Base-by-base conservation (phyloP, 257 asterid species). In the Striga asiatica region DNA sequence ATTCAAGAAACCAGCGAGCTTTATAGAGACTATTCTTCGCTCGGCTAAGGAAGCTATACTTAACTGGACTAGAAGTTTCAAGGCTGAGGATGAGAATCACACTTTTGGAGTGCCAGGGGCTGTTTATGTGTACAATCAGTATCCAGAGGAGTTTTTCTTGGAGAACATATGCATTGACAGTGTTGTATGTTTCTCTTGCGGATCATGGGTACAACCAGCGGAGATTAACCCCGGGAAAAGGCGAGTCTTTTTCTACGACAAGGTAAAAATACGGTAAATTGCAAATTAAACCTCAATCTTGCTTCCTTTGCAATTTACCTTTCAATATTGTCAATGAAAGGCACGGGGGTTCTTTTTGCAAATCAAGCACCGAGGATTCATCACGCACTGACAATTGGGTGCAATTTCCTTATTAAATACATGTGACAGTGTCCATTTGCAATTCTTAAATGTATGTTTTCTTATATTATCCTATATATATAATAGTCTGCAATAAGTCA, bases 61-160 rank as follows among this genome's bases (percentile, higher is more conserved):
- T 13, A 8, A 39, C 12, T 39, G 62, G 62, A 24, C 62, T 14
- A 6, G 11, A 56, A 49, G 19, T 29, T 29, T 29, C 31, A 32
- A 54, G 39, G 19, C 24, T 41, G 52, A 14, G 5, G 52, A 43
- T 17, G 6, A 41, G 17, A 3, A 8, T 41, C 27, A 24, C 2
- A 23, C 39, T 9, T 56, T 56, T 39, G 62, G 62, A 39, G 24
- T 56, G 14, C 62, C 62, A 3, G 62, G 62, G 10, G 62, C 62
- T 10, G 6, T 56, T 23, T 24, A 56, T 1, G 52, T 56, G 18
- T 5, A n/a, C 25, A 56, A 28, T 5, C 51, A 25, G n/a, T 9
- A 24, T 41, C 52, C 4, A 24, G 25, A 56, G 0, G 62, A 56
- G 52, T 39, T 56, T 42, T 56, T 56, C 62, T 56, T 56, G 50